Percentiles rank a stretch among this genome's conserved stretches.
Conservation (phyloP, 2,329 filamentous ascomycete genomes). For the Fusarium napiforme region DNA sequence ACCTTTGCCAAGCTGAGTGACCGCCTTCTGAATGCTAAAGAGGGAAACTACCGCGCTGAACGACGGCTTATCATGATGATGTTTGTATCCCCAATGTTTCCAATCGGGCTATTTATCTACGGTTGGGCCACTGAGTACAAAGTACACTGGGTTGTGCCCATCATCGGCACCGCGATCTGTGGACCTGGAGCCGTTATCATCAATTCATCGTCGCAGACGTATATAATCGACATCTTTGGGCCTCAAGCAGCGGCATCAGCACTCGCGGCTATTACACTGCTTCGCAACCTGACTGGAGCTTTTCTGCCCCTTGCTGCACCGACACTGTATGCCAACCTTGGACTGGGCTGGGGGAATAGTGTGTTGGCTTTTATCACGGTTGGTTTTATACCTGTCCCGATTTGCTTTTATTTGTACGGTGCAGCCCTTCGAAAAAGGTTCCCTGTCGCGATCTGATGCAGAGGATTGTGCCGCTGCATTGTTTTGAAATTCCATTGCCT, state of each 20-base stretch:
- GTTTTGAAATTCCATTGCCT: not conserved
- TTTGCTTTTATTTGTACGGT: slow-evolving; percentile 53
- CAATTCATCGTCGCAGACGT: slow-evolving; percentile 11
- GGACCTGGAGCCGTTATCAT: fast-evolving
- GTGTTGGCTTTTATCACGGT: slow-evolving; percentile 54
- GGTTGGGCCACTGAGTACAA: slow-evolving; percentile 31
- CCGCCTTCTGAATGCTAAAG: slow-evolving; percentile 2
- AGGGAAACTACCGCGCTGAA: not conserved
- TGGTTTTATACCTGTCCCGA: slow-evolving; percentile 54
- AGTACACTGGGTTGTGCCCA: slow-evolving; percentile 27
- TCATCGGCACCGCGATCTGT: slow-evolving; percentile 10
- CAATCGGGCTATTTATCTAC: slow-evolving; percentile 23
- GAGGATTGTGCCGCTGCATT: fast-evolving
- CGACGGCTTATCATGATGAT: slow-evolving; percentile 21
- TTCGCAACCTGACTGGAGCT: slow-evolving; percentile 11
- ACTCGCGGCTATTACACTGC: slow-evolving; percentile 26
- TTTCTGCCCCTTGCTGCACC: slow-evolving; percentile 22
- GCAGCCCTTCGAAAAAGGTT: slow-evolving; percentile 43
- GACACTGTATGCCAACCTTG: slow-evolving; percentile 46
- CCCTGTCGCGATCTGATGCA: not conserved
- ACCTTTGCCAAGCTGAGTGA: slow-evolving; percentile 25
- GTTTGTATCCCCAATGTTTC: slow-evolving; percentile 12
- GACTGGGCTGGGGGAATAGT: slow-evolving; percentile 59
- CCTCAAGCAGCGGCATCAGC: slow-evolving; percentile 20
- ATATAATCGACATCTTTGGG: not conserved